Base-by-base conservation (phyloP, 2,329 filamentous ascomycete genomes). In the Pseudogymnoascus verrucosus region DNA sequence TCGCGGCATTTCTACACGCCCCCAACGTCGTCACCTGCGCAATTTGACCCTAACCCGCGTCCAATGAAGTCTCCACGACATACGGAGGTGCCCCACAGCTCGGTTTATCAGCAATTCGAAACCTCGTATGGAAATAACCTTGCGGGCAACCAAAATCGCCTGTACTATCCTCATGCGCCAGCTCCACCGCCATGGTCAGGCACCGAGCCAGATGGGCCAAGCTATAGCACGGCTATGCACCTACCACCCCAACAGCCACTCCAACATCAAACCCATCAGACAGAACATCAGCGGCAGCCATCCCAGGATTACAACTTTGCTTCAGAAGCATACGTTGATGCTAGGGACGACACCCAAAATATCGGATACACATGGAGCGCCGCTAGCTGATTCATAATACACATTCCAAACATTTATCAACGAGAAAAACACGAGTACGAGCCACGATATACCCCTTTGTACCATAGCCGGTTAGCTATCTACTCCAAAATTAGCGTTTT, bases 11-110 rank as follows among this genome's bases (percentile, higher is more conserved):
- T 47, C 39, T 51, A 62, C 40, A 60, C 39, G 6, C 40, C 36
- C 21, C 10, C 62, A 28, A 16, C 44, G 5, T 63, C 47, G 12
- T 31, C 59, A 61, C 62, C 19, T 40, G 34, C 59, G 19, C 59
- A 61, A 16, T 61, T 61, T 16, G 71, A 74, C 62, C 69, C 63
- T 44, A 74, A 74, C 57, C 71, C 71, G 6, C 65, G 72, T 12
- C 72, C 72, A 14, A 40, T 70, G 12, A 74, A 74, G 60, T 74
- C 72, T 5, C 72, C 72, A 37, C 65, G 72, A 8, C 72, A 74
- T 64, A 64, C 36, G 3, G 36, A 42, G 23, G 21, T 61, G 16
- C 2, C 59, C 2, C 36, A 31, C 5, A 31, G 8, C 34, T 26
- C 34, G 19, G 5, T 40, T 2, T 61, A 61, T 28, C 59, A 40